phyloP scores from a whole-genome alignment of 2,329 filamentous ascomycete genomes.

The Aspergillus calidoustus region DNA sequence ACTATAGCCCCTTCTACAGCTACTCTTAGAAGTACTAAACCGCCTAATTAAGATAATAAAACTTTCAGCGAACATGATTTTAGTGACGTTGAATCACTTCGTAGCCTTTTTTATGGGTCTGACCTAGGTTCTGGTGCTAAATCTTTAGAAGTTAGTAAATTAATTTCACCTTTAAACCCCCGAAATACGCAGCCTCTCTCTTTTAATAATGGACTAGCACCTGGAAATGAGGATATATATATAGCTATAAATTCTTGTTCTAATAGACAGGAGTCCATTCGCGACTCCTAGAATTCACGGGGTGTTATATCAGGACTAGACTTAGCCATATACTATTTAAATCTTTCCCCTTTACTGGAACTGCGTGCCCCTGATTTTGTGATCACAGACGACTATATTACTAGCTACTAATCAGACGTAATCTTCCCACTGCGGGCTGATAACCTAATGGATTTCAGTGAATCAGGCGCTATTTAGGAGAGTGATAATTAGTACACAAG shows the following conservation, averaged over 20 bases:
- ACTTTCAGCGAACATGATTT: neutral
- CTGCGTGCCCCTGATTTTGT: neutral
- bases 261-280: neutral
- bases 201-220: neutral
- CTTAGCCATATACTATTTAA: conserved; percentile 3
- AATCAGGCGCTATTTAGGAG: no score
- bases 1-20: neutral
- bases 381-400: neutral
- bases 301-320: neutral
- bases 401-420: neutral
- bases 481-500: no score
- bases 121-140: neutral
- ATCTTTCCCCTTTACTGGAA: conserved; percentile 1
- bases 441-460: neutral
- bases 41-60: neutral
- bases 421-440: neutral
- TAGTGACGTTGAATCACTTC: neutral
- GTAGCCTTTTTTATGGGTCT: neutral
- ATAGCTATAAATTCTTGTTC: neutral
- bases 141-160: neutral
- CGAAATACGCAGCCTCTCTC: neutral
- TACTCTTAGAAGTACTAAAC: neutral
- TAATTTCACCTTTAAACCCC: neutral
- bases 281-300: neutral
- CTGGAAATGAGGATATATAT: neutral